These are phyloP conservation scores for Colletotrichum tropicicola DNA, from an alignment of 2,329 filamentous ascomycete species.

Conservation along the genomic window DNA sequence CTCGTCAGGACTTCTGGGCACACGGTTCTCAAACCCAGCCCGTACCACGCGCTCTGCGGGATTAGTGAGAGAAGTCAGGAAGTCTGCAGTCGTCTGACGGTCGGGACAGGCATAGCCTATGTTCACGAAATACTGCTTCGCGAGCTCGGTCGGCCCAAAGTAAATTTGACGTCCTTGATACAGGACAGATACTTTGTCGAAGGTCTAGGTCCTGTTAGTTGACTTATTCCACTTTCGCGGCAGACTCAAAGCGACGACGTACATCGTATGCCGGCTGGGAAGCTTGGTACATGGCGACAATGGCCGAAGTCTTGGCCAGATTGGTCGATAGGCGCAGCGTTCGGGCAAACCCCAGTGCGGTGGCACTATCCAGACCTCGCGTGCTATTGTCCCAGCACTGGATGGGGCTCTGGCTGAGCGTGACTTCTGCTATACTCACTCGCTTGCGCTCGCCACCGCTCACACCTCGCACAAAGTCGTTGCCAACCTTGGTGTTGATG, in stretches of 20 bases:
- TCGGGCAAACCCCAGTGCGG: constrained; percentile 69
- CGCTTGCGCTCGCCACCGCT: constrained; percentile 70
- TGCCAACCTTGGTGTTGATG: constrained; percentile 67
- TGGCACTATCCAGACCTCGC: constrained; percentile 67
- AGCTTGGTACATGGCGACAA: constrained; percentile 72
- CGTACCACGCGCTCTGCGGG: constrained; percentile 43
- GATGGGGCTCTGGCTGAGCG: constrained; percentile 53
- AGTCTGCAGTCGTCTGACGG: constrained; percentile 74
- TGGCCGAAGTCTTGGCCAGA: constrained; percentile 61
- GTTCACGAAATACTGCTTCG: constrained; percentile 38
- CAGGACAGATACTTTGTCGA: constrained; percentile 74
- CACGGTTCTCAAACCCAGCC: constrained; percentile 44
- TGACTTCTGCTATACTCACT: constrained; percentile 74
- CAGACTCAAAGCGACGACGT: constrained; percentile 57
- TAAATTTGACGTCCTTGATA: constrained; percentile 75
- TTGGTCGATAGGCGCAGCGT: constrained; percentile 67
- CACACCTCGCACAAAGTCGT: constrained; percentile 63
- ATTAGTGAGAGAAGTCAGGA: constrained; percentile 66
- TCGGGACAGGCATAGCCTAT: constrained; percentile 65
- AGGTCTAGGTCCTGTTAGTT: constrained; percentile 63
- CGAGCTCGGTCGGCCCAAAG: constrained; percentile 34
- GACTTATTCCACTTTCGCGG: constrained; percentile 62
- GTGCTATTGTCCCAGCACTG: constrained; percentile 77
- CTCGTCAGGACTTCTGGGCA: constrained; percentile 46
- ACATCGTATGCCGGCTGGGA: constrained; percentile 53